Conservation (phyloP, 2,329 filamentous ascomycete genomes). For the Colletotrichum nymphaeae region DNA sequence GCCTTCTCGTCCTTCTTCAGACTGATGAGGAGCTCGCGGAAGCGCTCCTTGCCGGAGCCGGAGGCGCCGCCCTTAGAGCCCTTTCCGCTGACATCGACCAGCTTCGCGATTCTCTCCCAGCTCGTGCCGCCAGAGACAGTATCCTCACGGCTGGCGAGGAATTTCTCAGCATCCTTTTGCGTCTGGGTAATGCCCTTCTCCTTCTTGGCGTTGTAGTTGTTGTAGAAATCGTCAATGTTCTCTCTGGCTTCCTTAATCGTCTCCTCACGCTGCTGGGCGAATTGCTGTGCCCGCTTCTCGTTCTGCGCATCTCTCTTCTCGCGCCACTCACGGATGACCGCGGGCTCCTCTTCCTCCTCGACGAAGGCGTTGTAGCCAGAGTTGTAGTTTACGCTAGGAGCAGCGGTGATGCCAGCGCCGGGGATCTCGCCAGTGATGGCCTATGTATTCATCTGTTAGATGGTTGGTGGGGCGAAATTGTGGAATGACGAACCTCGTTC, state of each 20-base stretch:
- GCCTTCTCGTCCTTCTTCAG: constrained; percentile 94
- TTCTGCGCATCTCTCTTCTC: constrained; percentile 87
- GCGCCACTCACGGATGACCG: constrained; percentile 92
- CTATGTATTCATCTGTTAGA: constrained; percentile 51
- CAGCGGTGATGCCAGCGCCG: constrained; percentile 81
- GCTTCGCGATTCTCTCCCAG: constrained; percentile 97
- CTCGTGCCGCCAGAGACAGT: constrained; percentile 94
- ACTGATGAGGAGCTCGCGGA: constrained; percentile 88
- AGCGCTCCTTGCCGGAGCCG: constrained; percentile 94
- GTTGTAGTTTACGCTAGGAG: constrained; percentile 72
- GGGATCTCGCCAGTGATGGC: constrained; percentile 80
- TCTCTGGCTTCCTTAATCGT: constrained; percentile 90
- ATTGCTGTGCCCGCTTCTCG: constrained; percentile 85
- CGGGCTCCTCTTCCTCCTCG: constrained; percentile 81
- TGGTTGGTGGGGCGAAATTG: neutral
- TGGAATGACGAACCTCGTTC: constrained; percentile 70
- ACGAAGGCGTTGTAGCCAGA: constrained; percentile 69
- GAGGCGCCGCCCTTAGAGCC: constrained; percentile 86
- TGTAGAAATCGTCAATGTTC: constrained; percentile 99
- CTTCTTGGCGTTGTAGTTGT: constrained; percentile 98
- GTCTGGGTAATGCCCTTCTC: constrained; percentile 93
- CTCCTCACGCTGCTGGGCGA: constrained; percentile 82
- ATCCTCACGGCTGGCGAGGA: constrained; percentile 88
- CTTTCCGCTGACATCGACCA: constrained; percentile 98
- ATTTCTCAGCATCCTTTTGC: constrained; percentile 91